phyloP scores from a whole-genome alignment of 2,329 filamentous ascomycete species.

The Hypoxylon sp. region DNA sequence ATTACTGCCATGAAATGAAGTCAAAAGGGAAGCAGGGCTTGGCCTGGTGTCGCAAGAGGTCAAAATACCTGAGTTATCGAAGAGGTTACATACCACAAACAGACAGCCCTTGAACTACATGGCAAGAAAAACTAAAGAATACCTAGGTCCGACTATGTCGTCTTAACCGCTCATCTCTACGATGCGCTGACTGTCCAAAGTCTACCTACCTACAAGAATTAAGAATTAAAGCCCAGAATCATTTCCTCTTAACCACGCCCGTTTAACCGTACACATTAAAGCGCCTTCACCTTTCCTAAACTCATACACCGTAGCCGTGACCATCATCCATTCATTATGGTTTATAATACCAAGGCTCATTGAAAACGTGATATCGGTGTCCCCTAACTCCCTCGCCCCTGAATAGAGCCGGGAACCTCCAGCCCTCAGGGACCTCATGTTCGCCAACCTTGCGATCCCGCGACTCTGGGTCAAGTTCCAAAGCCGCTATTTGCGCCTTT shows the following conservation, averaged over 20 bases:
- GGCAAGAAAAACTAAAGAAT: neutral
- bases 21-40: neutral
- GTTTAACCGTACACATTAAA: constrained; percentile 30
- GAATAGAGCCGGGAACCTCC: constrained; percentile 88
- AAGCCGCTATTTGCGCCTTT: constrained; percentile 59
- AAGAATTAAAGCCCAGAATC: constrained; percentile 4
- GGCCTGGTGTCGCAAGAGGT: neutral
- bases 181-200: constrained; percentile 2
- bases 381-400: constrained; percentile 87
- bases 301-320: constrained; percentile 1
- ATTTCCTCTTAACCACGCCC: constrained; percentile 11
- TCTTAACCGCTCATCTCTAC: constrained; percentile 6
- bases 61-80: neutral
- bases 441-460: constrained; percentile 75
- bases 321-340: constrained; percentile 35
- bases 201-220: constrained; percentile 21
- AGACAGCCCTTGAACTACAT: neutral
- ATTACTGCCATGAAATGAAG: neutral
- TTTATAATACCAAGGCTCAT: constrained; percentile 83
- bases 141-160: neutral
- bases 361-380: constrained; percentile 94
- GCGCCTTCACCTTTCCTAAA: constrained; percentile 17
- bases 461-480: constrained; percentile 63
- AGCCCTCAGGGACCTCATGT: constrained; percentile 79
- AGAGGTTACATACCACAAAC: neutral